A percentile compares a stretch with the other conserved stretches of the same genome.
These are phyloP conservation scores for Dendrobium officinale DNA, from an alignment of 106 monocot genomes.

Conservation along the genomic window DNA sequence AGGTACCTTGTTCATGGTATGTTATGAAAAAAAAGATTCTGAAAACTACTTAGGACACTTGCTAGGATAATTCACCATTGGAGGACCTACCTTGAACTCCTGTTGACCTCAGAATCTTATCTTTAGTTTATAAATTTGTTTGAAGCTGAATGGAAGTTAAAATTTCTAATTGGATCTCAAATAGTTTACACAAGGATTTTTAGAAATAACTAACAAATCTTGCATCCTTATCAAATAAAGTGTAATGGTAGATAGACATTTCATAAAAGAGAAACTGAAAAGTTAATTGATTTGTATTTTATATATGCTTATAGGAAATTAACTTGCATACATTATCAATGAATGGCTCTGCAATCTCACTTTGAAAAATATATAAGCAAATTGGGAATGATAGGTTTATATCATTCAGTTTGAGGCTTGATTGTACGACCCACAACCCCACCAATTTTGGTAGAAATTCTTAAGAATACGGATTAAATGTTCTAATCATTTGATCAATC, in stretches of 20 bases:
- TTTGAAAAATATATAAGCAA: too few species aligned
- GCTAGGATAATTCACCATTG: background rate
- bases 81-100: background rate
- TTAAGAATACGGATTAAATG: too few species aligned
- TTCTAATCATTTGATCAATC: too few species aligned
- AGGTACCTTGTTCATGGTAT: background rate
- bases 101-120: background rate
- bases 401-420: too few species aligned
- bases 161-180: background rate
- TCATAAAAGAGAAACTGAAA: too few species aligned
- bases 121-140: background rate
- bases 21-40: background rate
- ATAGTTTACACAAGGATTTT: background rate
- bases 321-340: too few species aligned
- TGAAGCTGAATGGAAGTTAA: background rate
- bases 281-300: too few species aligned
- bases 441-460: too few species aligned
- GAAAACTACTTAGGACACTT: background rate
- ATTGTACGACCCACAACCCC: too few species aligned
- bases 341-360: too few species aligned
- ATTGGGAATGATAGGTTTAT: too few species aligned
- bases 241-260: background rate
- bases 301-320: too few species aligned
- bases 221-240: background rate
- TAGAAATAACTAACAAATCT: conserved; percentile 1